A percentile compares a stretch with the other conserved stretches of the same genome.
Evolutionary conservation across 441 rosid genomes (phyloP).

Genomic region (Adansonia madagascariensis): DNA sequence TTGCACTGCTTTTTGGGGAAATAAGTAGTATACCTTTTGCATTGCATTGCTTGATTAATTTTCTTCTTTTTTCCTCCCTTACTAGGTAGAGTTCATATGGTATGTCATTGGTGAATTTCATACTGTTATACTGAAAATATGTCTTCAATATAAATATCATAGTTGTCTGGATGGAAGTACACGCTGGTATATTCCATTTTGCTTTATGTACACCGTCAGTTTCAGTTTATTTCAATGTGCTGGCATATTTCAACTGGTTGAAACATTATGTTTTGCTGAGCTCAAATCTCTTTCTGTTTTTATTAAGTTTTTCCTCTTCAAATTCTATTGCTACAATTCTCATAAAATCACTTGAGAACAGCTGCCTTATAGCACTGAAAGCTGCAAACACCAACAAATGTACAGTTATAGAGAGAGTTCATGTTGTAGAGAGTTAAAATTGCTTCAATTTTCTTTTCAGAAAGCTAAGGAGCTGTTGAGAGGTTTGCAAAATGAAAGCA

Average conservation of each 20-base stretch:
- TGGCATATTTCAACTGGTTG: background rate
- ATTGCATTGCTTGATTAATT: conserved; percentile 9
- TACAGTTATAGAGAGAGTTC: background rate
- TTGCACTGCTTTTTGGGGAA: background rate
- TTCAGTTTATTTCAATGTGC: background rate
- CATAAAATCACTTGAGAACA: conserved; percentile 1
- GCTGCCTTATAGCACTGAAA: background rate
- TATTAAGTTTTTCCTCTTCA: background rate
- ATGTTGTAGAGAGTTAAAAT: background rate
- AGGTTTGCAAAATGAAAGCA: conserved; percentile 19
- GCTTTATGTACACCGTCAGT: background rate
- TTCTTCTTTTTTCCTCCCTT: background rate
- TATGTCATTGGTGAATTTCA: background rate
- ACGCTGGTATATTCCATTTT: background rate
- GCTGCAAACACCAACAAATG: background rate
- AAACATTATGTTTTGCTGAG: background rate
- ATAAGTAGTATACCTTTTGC: background rate
- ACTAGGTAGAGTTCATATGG: background rate
- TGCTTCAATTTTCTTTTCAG: conserved; percentile 13
- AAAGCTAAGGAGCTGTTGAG: conserved; percentile 9
- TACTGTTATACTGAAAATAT: background rate
- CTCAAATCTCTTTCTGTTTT: background rate
- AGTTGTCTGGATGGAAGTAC: background rate
- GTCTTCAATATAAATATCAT: background rate
- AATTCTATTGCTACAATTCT: background rate